Evolutionary conservation across 768 basidiomycete species (phyloP).

Genomic region (Mycena kentingensis): DNA sequence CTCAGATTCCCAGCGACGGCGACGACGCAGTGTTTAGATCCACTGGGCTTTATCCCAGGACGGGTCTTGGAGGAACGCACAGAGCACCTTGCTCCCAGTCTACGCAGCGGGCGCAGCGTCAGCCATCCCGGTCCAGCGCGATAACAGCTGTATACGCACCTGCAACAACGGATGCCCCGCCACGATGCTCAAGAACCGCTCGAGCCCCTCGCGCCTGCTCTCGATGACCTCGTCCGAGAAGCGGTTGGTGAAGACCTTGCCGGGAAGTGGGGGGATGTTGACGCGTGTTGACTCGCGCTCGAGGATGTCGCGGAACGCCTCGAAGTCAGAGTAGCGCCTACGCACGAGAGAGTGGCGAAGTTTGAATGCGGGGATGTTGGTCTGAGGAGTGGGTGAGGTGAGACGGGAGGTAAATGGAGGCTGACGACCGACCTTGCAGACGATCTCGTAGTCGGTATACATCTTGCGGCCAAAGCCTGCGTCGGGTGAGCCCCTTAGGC

Average conservation of each 20-base stretch:
- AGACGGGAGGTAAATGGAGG: neutral
- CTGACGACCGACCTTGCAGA: slow-evolving; percentile 76
- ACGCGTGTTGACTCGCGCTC: slow-evolving; percentile 97
- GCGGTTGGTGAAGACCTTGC: slow-evolving; percentile 97
- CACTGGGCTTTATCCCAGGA: slow-evolving; percentile 85
- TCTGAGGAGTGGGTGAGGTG: slow-evolving; percentile 47
- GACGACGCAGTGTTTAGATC: too few species aligned
- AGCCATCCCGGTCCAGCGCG: neutral
- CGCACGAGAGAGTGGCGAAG: slow-evolving; percentile 89
- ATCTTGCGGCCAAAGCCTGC: slow-evolving; percentile 95
- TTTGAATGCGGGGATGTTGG: slow-evolving; percentile 99
- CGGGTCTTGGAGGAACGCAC: slow-evolving; percentile 93
- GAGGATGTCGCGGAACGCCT: slow-evolving; percentile 96
- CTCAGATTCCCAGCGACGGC: too few species aligned
- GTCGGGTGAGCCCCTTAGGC: slow-evolving; percentile 3
- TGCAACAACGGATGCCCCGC: slow-evolving; percentile 97
- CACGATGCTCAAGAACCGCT: slow-evolving; percentile 93
- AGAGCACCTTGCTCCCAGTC: slow-evolving; percentile 97
- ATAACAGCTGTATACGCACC: slow-evolving; percentile 47
- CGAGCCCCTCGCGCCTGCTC: slow-evolving; percentile 84
- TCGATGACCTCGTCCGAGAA: slow-evolving; percentile 99
- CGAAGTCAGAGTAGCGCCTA: slow-evolving; percentile 89
- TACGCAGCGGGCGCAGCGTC: slow-evolving; percentile 32
- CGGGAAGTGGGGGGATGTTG: slow-evolving; percentile 95
- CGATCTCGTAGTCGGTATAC: slow-evolving; percentile 99